Base-by-base conservation (phyloP, 169 alveolate species). In the Perkinsus chesapeaki region DNA sequence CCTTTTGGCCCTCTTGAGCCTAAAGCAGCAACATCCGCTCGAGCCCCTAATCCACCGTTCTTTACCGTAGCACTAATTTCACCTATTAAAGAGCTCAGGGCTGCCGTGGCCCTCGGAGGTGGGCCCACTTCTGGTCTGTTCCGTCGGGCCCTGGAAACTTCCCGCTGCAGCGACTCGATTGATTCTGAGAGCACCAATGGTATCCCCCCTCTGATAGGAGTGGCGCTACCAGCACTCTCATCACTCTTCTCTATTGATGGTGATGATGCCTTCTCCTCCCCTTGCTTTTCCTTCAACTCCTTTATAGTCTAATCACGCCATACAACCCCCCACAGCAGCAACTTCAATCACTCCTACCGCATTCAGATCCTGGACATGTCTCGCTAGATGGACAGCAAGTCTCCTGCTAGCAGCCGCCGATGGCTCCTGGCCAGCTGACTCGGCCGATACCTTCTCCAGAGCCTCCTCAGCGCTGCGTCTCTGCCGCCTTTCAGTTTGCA, bases 391-490 rank as follows among this genome's bases (percentile, higher is more conserved):
- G 31, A 60, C 82, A 16, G 82, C 82, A 9, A 60, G 82, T 23
- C 82, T 60, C 12, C 82, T 27, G 27, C 82, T 60, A 60, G 82
- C 82, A 16, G 82, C 82, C 0, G 82, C 82, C 3, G 82, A 60
- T 60, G 82, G 82, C 82, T 60, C 82, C 82, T 60, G 82, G 37
- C 82, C 82, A 5, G 82, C 82, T 16, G 82, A 60, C 31, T 60
- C 82, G 23, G 82, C 12, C 27, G 82, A 60, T 7, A 60, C 82
- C 82, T 60, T 60, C 82, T 60, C 82, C 82, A 60, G 23, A 3
- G 82, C 82, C 82, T 60, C 82, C 82, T 60, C 82, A 60, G 82
- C 82, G 31, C 82, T 60, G 82, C 82, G 82, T 16, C 82, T 60
- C 82, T 60, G 12, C 82, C 82, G 12, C 23, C 82, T 27, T 16